Evolutionary conservation across 306 rosid species (phyloP), one percentile per base, ranked within the genome.

Genomic region (Adenanthera pavonina): DNA sequence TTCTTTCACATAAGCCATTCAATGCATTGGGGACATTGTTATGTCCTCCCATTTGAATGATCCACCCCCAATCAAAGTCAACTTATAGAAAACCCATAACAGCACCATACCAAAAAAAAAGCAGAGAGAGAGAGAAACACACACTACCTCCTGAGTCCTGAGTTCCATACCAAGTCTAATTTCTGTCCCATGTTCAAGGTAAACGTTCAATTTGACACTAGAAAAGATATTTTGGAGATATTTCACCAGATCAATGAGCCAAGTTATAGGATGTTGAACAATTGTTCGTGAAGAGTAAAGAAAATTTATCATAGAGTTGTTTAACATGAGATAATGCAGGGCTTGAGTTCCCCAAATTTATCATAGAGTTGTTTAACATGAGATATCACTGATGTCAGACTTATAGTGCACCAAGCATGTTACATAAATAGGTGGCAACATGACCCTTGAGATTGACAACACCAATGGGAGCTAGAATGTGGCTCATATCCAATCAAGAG

Each of bases 1-100:
- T 60, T 53, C 56, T 17, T 61, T 84, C 25, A 47, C 44, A 70
- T 11, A 11, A 76, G 59, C 52, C 78, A 79, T 34, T 71, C 67
- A 82, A 48, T 38, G 69, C 59, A 77, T 57, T 43, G 8, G 17
- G 17, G 59, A 15, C 69, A 53, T 52, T 17, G 64, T 64, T 75
- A 53, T 51, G 36, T 20, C 52, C 19, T 61, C 75, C 81, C 46
- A 49, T 34, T 79, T 68, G 44, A 69, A 64, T 72, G 25, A 59
- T 78, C 30, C 25, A 65, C 43, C 34, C 57, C 54, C 59, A 40
- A 33, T 53, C 44, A 64, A 11, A 44, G 54, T 62, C 56, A 72
- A 75, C 40, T 20, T 41, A 7, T 8, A 53, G 30, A 74, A 1
- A 56, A 52, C 17, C 61, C 80, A 73, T 15, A n/a, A n/a, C n/a